phyloP scores from a whole-genome alignment of 73 alveolate species.

The Paramecium pentaurelia region DNA sequence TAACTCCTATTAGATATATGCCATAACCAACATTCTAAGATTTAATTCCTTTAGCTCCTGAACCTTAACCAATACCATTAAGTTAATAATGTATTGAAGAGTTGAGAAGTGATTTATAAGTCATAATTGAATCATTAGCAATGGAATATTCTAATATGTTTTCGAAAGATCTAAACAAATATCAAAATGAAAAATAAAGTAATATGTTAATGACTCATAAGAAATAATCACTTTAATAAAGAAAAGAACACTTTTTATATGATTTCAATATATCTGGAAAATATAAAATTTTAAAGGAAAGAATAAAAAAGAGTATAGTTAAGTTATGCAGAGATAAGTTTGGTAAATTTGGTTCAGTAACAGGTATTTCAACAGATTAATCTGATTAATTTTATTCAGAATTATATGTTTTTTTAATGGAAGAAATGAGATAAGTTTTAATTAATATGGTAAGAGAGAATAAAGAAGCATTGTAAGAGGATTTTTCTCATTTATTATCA shows the following conservation, averaged over 20 bases:
- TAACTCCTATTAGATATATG: constrained; percentile 77
- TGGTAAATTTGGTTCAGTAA: constrained; percentile 84
- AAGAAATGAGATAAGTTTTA: constrained; percentile 81
- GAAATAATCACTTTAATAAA: constrained; percentile 75
- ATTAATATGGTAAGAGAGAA: constrained; percentile 73
- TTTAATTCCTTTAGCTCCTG: constrained; percentile 83
- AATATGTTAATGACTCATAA: constrained; percentile 65
- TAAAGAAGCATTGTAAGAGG: constrained; percentile 92
- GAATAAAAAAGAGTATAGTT: constrained; percentile 94
- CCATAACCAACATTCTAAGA: constrained; percentile 76
- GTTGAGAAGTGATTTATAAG: constrained; percentile 81
- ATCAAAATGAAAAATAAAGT: constrained; percentile 68
- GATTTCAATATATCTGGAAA: constrained; percentile 94
- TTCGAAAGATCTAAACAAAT: constrained; percentile 68
- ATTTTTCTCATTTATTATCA: constrained; percentile 73
- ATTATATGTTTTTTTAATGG: constrained; percentile 90
- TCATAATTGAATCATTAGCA: constrained; percentile 74
- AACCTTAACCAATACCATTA: constrained; percentile 69
- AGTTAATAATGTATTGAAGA: constrained; percentile 88
- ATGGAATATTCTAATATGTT: constrained; percentile 86
- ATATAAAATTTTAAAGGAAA: constrained; percentile 93
- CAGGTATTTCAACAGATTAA: constrained; percentile 86
- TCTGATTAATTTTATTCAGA: constrained; percentile 93
- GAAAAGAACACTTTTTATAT: constrained; percentile 90
- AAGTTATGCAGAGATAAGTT: constrained; percentile 91